These are phyloP conservation scores for Fusarium foetens DNA, from an alignment of 2,329 filamentous ascomycete genomes.

Conservation along the genomic window DNA sequence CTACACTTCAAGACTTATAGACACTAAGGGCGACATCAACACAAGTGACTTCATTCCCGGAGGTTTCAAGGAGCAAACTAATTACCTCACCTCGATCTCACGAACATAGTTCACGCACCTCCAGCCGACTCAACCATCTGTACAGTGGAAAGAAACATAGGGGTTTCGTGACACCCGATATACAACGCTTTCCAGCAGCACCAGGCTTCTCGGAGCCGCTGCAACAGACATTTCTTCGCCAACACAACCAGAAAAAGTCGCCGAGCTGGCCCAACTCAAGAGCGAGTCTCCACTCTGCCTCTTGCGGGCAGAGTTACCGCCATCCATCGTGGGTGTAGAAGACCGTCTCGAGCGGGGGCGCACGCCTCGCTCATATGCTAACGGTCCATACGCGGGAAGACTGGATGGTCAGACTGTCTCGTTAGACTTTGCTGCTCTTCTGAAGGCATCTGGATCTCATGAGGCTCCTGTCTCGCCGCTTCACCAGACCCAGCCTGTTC, in stretches of 20 bases:
- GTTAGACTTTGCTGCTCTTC: conserved; percentile 94
- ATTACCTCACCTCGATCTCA: background rate
- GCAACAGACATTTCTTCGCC: conserved; percentile 22
- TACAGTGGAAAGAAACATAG: conserved; percentile 7
- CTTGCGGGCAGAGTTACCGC: conserved; percentile 53
- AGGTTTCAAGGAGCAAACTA: conserved; percentile 1
- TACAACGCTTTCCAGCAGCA: conserved; percentile 29
- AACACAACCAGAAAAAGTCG: conserved; percentile 40
- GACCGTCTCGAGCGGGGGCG: conserved; percentile 45
- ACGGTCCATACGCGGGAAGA: conserved; percentile 43
- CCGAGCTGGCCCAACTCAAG: conserved; percentile 56
- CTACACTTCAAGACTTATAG: conserved; percentile 21
- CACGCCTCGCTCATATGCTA: conserved; percentile 45
- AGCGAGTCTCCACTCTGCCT: conserved; percentile 55
- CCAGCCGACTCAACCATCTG: background rate
- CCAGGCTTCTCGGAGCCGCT: conserved; percentile 35
- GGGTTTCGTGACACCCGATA: conserved; percentile 16
- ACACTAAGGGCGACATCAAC: conserved; percentile 9
- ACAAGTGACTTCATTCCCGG: conserved; percentile 3
- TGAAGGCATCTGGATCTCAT: conserved; percentile 80
- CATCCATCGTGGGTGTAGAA: conserved; percentile 46
- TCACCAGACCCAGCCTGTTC: conserved; percentile 41
- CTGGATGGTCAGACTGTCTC: conserved; percentile 64
- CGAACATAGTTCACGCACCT: conserved; percentile 1
- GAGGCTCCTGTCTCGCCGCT: conserved; percentile 68